Conservation (phyloP, 148 eudicot species). For the Silene uniflora region DNA sequence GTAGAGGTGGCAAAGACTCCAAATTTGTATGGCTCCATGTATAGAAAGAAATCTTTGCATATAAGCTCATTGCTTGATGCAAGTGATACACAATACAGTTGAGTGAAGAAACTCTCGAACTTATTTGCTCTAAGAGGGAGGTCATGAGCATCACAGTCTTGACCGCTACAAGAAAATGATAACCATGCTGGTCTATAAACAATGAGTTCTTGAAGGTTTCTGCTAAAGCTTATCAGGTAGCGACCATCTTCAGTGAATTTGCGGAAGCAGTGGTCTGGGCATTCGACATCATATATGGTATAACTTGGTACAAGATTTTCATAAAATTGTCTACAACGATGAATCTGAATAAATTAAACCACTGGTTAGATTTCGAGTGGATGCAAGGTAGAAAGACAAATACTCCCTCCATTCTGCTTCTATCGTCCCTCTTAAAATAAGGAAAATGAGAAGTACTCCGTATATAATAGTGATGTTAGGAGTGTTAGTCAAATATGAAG, state of each 20-base stretch:
- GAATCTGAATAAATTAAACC: slow-evolving; percentile 48
- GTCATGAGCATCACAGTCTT: slow-evolving; percentile 52
- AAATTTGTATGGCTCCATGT: slow-evolving; percentile 58
- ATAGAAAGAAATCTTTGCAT: slow-evolving; percentile 93
- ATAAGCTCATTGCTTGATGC: slow-evolving; percentile 78
- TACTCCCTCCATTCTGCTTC: background rate
- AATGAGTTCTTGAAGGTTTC: slow-evolving; percentile 80
- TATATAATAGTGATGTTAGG: too few species aligned
- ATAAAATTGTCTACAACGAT: slow-evolving; percentile 70
- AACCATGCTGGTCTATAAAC: slow-evolving; percentile 86
- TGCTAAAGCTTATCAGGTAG: slow-evolving; percentile 79
- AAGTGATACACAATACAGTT: slow-evolving; percentile 60
- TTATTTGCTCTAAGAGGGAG: slow-evolving; percentile 64
- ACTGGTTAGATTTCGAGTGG: slow-evolving; percentile 7
- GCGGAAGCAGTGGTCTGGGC: slow-evolving; percentile 84
- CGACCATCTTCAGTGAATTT: slow-evolving; percentile 97
- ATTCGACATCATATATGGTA: slow-evolving; percentile 81
- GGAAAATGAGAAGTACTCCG: too few species aligned
- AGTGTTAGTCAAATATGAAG: too few species aligned
- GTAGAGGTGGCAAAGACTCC: slow-evolving; percentile 97
- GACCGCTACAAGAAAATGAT: slow-evolving; percentile 69
- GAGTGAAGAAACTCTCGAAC: slow-evolving; percentile 86
- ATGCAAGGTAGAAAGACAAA: background rate
- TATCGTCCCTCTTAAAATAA: too few species aligned
- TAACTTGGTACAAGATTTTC: slow-evolving; percentile 89